These are phyloP conservation scores for Iberis pinnata DNA, from an alignment of 345 rosid genomes.

Conservation along the genomic window DNA sequence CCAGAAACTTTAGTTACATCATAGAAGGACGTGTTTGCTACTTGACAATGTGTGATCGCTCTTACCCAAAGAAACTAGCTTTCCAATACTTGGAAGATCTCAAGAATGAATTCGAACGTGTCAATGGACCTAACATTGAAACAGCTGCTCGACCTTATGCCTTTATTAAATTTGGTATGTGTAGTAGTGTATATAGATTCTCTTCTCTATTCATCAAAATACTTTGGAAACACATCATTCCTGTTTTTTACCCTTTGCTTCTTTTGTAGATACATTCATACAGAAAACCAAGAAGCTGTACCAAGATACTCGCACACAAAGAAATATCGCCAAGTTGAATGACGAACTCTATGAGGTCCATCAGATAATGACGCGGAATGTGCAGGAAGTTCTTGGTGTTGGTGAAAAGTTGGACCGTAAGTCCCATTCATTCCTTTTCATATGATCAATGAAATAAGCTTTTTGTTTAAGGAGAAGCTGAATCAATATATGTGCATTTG, in stretches of 20 bases:
- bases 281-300: slow-evolving; percentile 96
- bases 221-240: slow-evolving; percentile 7
- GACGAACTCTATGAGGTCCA: slow-evolving; percentile 99
- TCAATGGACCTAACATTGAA: slow-evolving; percentile 80
- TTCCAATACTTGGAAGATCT: slow-evolving; percentile 96
- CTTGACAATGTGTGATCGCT: slow-evolving; percentile 95
- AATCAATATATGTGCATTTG: neutral
- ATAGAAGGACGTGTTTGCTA: slow-evolving; percentile 96
- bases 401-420: slow-evolving; percentile 99
- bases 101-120: slow-evolving; percentile 91
- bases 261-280: slow-evolving; percentile 73
- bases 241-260: neutral
- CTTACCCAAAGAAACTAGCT: slow-evolving; percentile 99
- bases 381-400: slow-evolving; percentile 97
- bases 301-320: slow-evolving; percentile 89
- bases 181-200: slow-evolving; percentile 1
- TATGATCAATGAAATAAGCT: neutral
- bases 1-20: slow-evolving; percentile 58
- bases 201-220: neutral
- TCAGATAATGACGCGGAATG: slow-evolving; percentile 98
- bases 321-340: slow-evolving; percentile 90
- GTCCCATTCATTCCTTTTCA: slow-evolving; percentile 26
- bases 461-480: neutral
- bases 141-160: slow-evolving; percentile 99
- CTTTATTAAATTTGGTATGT: slow-evolving; percentile 86